Conservation (phyloP, 257 asterid species). For the Solanum paucissectum region DNA sequence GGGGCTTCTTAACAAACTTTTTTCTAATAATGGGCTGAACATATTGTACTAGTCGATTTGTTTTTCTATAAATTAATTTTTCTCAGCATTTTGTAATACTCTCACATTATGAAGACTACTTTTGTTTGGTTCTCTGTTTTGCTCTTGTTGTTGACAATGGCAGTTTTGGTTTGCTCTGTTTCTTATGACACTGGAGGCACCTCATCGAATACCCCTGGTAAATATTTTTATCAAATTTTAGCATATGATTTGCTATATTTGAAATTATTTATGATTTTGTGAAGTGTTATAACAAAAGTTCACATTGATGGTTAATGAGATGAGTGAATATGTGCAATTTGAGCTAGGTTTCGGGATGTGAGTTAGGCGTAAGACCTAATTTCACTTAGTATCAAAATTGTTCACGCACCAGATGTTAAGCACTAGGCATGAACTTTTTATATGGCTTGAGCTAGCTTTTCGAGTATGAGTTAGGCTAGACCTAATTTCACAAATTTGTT, state of each 20-base stretch:
- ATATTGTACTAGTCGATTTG: background rate
- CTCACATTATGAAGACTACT: slow-evolving; percentile 21
- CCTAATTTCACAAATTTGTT: too few relatives aligned
- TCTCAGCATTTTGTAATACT: too few relatives aligned
- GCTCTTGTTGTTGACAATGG: slow-evolving; percentile 21
- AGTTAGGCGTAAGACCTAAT: too few relatives aligned
- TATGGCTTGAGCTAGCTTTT: too few relatives aligned
- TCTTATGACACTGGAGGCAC: slow-evolving; percentile 12
- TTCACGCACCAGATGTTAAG: too few relatives aligned
- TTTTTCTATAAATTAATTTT: background rate
- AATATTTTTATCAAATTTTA: background rate
- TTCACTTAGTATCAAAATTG: too few relatives aligned
- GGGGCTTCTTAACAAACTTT: background rate
- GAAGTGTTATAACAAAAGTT: background rate
- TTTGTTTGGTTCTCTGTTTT: slow-evolving; percentile 35
- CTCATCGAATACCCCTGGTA: slow-evolving; percentile 21
- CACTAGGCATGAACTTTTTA: too few relatives aligned
- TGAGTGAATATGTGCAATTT: too few relatives aligned
- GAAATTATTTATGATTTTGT: background rate
- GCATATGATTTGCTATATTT: background rate
- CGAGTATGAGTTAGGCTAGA: too few relatives aligned
- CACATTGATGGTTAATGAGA: too few relatives aligned
- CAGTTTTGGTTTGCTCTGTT: slow-evolving; percentile 22
- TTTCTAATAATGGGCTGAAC: slow-evolving; percentile 14
- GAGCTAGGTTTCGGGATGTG: too few relatives aligned